phyloP scores from a whole-genome alignment of 2,329 filamentous ascomycete species.

The Fusarium sp. region DNA sequence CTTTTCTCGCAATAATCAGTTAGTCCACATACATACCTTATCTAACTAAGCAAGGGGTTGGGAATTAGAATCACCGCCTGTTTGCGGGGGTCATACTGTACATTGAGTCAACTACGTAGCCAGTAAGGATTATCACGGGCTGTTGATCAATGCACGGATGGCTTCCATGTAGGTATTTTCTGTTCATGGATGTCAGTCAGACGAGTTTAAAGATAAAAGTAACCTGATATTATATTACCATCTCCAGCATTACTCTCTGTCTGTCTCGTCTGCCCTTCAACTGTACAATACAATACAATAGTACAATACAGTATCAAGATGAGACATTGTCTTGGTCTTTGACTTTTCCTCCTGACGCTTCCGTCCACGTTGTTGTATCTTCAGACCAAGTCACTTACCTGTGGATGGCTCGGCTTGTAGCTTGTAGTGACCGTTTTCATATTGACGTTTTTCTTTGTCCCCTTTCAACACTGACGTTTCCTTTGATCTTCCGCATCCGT shows the following conservation, averaged over 20 bases:
- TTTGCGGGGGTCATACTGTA: conserved; percentile 16
- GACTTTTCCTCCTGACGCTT: conserved; percentile 29
- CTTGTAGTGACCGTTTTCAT: neutral
- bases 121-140: conserved; percentile 15
- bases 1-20: neutral
- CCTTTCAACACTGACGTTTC: neutral
- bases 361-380: conserved; percentile 19
- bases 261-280: neutral
- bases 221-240: neutral
- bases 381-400: conserved; percentile 11
- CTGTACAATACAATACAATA: neutral
- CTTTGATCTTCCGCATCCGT: conserved; percentile 7
- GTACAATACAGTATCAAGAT: neutral
- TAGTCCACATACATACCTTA: neutral
- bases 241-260: neutral
- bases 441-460: conserved; percentile 3
- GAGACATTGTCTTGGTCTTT: conserved; percentile 23
- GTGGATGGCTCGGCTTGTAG: neutral
- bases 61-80: conserved; percentile 8
- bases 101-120: neutral
- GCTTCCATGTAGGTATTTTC: neutral
- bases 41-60: conserved; percentile 3
- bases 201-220: neutral
- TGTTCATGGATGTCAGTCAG: neutral
- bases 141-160: conserved; percentile 33